Conservation (phyloP, 2,329 filamentous ascomycete species). For the Colletotrichum salicis region DNA sequence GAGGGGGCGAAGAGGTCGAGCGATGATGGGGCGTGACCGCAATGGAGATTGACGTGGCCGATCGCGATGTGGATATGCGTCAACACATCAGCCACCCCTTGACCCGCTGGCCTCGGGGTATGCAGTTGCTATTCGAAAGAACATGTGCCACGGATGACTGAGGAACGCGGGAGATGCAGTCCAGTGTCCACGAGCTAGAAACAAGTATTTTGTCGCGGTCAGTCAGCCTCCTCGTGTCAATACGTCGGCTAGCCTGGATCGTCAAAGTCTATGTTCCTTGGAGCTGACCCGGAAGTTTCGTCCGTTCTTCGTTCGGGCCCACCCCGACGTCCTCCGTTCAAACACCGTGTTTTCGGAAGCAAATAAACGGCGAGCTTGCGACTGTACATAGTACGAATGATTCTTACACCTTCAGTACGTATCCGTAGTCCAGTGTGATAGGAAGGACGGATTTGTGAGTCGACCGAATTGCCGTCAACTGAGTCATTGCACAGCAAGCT, state of each 20-base stretch:
- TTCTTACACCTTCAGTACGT: background rate
- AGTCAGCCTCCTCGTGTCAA: background rate
- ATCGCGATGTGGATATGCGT: slow-evolving; percentile 8
- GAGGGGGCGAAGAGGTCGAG: background rate
- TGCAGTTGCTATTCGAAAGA: background rate
- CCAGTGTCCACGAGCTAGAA: background rate
- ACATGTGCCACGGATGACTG: background rate
- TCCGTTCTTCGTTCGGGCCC: too few species aligned
- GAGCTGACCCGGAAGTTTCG: background rate
- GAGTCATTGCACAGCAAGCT: background rate
- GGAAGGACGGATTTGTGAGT: background rate
- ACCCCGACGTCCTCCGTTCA: background rate
- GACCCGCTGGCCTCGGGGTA: background rate
- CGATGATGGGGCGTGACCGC: background rate
- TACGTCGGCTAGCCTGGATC: background rate
- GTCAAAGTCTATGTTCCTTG: background rate
- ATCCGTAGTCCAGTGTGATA: background rate
- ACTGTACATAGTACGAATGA: background rate
- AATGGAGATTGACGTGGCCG: slow-evolving; percentile 2
- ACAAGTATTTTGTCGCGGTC: background rate
- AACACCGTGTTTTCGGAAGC: background rate
- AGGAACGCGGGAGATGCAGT: background rate
- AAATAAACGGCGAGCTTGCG: background rate
- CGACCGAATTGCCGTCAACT: background rate
- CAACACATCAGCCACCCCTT: background rate